These are phyloP conservation scores for Eimeria necatrix DNA, from an alignment of 169 alveolate genomes.

Conservation along the genomic window DNA sequence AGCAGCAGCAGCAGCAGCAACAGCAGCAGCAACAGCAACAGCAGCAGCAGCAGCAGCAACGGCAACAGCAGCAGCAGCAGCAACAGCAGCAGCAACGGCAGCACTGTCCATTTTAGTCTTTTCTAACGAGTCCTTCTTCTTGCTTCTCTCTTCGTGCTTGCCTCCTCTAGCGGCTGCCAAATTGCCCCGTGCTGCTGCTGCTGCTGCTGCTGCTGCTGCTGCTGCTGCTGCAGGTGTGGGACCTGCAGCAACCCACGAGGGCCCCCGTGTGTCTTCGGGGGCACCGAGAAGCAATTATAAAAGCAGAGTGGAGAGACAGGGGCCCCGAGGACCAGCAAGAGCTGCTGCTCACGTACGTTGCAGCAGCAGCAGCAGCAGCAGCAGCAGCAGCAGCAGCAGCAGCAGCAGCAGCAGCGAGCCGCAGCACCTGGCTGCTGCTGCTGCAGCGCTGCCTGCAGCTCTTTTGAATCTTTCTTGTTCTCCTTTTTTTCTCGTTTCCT, in stretches of 20 bases:
- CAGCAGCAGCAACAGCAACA: not conserved
- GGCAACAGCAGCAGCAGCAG: too few species aligned
- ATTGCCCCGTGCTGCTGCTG: constrained; percentile 37
- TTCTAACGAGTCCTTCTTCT: too few species aligned
- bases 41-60: not conserved
- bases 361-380: not conserved
- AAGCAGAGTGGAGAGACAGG: constrained; percentile 73
- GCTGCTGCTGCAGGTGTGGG: constrained; percentile 68
- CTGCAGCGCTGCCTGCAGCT: too few species aligned
- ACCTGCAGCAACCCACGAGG: not conserved
- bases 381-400: too few species aligned
- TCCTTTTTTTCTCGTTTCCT: not conserved
- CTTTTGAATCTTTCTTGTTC: too few species aligned
- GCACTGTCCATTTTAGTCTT: too few species aligned
- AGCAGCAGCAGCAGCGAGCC: too few species aligned
- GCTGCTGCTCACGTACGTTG: constrained; percentile 51
- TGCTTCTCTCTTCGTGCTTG: too few species aligned
- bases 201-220: too few species aligned
- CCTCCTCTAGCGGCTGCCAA: too few species aligned
- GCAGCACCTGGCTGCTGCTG: too few species aligned
- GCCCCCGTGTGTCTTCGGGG: constrained; percentile 31
- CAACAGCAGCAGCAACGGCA: too few species aligned
- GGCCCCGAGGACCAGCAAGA: constrained; percentile 32
- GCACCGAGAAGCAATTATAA: constrained; percentile 59
- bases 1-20: constrained; percentile 25